Evolutionary conservation across 2,329 filamentous ascomycete species (phyloP), one percentile per base, ranked within the genome.

Genomic region (Trichoderma koningiopsis): DNA sequence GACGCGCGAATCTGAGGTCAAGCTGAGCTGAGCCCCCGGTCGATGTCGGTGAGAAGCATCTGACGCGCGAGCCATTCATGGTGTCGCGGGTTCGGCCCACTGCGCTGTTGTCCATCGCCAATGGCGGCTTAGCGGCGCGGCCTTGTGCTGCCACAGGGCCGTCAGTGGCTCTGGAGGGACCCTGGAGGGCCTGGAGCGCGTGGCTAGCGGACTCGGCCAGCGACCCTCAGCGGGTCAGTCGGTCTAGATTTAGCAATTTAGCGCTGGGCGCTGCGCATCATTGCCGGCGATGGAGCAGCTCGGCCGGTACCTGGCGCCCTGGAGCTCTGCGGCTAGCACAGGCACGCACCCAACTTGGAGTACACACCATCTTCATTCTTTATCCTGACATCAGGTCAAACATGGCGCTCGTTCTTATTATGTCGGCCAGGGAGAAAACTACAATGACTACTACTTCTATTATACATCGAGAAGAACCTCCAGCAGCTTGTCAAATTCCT

Each of bases 401-500:
- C 3, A 49, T 11, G 47, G 47, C 47, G 11, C 47, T 22, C 10
- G 24, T 49, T 22, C 40, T 49, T 49, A 49, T 49, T 49, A 49
- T 22, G 43, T 22, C 10, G n/a, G 43, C n/a, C n/a, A 24, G 22
- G 6, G 8, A 3, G 10, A n/a, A 47, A 4, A n/a, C 43, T 47
- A 47, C 19, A 49, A 11, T 24, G 24, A 24, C 56, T 35, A 43
- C 19, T 1, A 16, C 3, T n/a, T 19, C 16, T 43, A 37, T 29
- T 43, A 24, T 35, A 47, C 64, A 29, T 67, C 43, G 19, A 59
- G 71, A 69, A 82, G 70, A 14, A 77, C 79, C 37, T 77, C 68
- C 71, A 81, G 61, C 3, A 83, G 73, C 72, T 78, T 76, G 8
- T 74, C 70, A 74, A 84, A 85, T 47, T 83, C 78, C 47, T 76